Evolutionary conservation across 805 yeast species (phyloP).

Genomic region (Sungouiozyma intestinalis): DNA sequence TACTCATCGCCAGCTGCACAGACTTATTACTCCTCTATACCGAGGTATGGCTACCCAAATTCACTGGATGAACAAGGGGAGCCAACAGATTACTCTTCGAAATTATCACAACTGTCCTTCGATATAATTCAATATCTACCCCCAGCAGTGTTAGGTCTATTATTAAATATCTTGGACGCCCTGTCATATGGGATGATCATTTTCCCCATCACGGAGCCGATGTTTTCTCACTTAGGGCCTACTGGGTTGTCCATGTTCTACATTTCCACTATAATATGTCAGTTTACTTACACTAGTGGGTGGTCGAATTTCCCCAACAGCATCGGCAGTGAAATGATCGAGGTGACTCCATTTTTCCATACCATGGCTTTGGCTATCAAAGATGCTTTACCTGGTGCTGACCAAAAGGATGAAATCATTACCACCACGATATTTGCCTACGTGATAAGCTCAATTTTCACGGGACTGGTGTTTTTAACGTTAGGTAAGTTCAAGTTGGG

Average conservation of each 20-base stretch:
- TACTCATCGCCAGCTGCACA: neutral
- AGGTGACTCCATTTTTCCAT: constrained; percentile 97
- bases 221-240: constrained; percentile 72
- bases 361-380: constrained; percentile 77
- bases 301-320: constrained; percentile 84
- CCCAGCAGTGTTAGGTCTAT: constrained; percentile 73
- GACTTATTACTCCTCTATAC: neutral
- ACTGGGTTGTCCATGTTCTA: constrained; percentile 92
- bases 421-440: constrained; percentile 84
- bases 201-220: constrained; percentile 78
- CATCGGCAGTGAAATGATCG: constrained; percentile 98
- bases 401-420: constrained; percentile 54
- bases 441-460: constrained; percentile 71
- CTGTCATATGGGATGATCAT: constrained; percentile 95
- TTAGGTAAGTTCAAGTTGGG: constrained; percentile 79
- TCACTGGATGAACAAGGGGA: neutral
- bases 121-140: constrained; percentile 37
- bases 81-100: neutral
- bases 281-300: constrained; percentile 78
- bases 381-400: constrained; percentile 27
- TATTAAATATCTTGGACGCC: constrained; percentile 84
- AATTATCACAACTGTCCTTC: constrained; percentile 3
- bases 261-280: constrained; percentile 82
- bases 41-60: neutral
- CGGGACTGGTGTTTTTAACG: constrained; percentile 69